Percentiles rank a stretch among this genome's conserved stretches.
Evolutionary conservation across 2,329 filamentous ascomycete genomes (phyloP).

Genomic region (Colletotrichum aenigma): DNA sequence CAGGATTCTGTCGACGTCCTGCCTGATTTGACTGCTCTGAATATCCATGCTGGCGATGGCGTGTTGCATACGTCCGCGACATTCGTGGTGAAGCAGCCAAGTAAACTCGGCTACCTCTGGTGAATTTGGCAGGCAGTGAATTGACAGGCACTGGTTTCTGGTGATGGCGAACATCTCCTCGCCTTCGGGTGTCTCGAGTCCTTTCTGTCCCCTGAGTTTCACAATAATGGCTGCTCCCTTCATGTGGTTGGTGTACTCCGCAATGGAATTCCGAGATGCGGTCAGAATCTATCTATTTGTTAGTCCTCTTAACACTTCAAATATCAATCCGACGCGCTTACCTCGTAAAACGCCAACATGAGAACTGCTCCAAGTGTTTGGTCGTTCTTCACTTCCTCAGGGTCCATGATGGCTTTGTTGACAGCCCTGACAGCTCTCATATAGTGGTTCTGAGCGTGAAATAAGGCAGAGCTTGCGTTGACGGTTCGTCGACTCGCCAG

Average conservation of each 20-base stretch:
- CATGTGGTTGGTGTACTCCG: constrained; percentile 24
- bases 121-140: constrained; percentile 22
- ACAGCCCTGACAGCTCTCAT: constrained; percentile 18
- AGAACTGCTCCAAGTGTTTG: constrained; percentile 20
- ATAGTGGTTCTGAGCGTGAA: constrained; percentile 21
- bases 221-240: constrained; percentile 26
- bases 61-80: constrained; percentile 20
- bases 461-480: background rate
- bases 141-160: constrained; percentile 23
- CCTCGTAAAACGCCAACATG: constrained; percentile 22
- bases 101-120: constrained; percentile 22
- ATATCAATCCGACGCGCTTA: background rate
- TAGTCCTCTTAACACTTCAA: background rate
- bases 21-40: constrained; percentile 22
- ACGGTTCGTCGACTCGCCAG: constrained; percentile 8
- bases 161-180: constrained; percentile 26
- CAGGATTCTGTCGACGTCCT: constrained; percentile 21
- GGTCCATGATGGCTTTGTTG: constrained; percentile 21
- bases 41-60: constrained; percentile 24
- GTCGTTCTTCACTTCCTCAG: constrained; percentile 14
- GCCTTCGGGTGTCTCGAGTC: constrained; percentile 22
- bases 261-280: constrained; percentile 19
- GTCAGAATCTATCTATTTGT: constrained; percentile 12
- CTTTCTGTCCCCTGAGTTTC: constrained; percentile 21
- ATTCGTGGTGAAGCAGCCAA: constrained; percentile 24